A percentile compares a stretch with the other conserved stretches of the same genome.
These are phyloP conservation scores for Penicillium turbatum DNA, from an alignment of 495 filamentous ascomycete species.

Conservation along the genomic window DNA sequence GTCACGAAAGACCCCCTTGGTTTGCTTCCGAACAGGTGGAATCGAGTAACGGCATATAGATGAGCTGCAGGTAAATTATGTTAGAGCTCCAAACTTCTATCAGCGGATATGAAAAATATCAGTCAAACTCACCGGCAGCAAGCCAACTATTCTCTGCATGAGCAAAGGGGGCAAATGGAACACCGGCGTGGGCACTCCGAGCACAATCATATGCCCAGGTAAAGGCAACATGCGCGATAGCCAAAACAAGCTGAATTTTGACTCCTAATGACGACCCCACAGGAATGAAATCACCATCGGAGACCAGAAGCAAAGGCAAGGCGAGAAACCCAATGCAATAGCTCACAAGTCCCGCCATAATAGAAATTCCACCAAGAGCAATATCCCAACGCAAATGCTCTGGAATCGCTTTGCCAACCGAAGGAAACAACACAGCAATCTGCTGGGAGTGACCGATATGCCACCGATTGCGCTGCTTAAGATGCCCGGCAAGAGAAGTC, in stretches of 20 bases:
- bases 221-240: slow-evolving; percentile 11
- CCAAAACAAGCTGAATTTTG: slow-evolving; percentile 19
- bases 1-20: slow-evolving; percentile 40
- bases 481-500: slow-evolving; percentile 41
- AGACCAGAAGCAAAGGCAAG: slow-evolving; percentile 22
- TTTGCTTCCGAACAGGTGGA: slow-evolving; percentile 27
- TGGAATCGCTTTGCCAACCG: slow-evolving; percentile 10
- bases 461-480: slow-evolving; percentile 50
- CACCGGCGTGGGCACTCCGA: slow-evolving; percentile 11
- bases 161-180: slow-evolving; percentile 23
- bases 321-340: slow-evolving; percentile 19
- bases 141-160: slow-evolving; percentile 37
- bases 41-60: slow-evolving; percentile 25
- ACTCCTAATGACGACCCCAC: background rate
- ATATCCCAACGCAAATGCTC: slow-evolving; percentile 23
- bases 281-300: slow-evolving; percentile 16
- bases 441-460: slow-evolving; percentile 38
- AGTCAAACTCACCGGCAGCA: slow-evolving; percentile 21
- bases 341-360: slow-evolving; percentile 20
- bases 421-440: slow-evolving; percentile 18
- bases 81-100: background rate
- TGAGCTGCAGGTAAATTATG: slow-evolving; percentile 17
- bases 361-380: slow-evolving; percentile 23
- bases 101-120: too few relatives aligned
- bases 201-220: slow-evolving; percentile 27